Base-by-base conservation (phyloP, 768 basidiomycete genomes). In the Dentipellis fragilis region DNA sequence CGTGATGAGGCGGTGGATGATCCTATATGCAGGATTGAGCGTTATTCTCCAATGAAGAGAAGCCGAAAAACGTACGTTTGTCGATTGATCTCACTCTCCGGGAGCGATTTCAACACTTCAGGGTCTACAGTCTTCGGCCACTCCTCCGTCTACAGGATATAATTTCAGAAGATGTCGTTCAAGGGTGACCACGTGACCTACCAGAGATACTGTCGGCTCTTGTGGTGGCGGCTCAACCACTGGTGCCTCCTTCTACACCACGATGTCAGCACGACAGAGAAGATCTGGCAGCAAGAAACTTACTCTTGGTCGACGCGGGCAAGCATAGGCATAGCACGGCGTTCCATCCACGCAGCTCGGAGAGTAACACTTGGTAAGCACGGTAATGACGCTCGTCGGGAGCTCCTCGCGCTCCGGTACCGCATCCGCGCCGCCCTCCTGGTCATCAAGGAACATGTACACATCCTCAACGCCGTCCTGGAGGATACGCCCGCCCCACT, bases 391-490 rank as follows among this genome's bases (percentile, higher is more conserved):
- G 2, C 89, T 93, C 0, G 91, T 94, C 1, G 93, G 93, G 10
- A 94, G 67, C 76, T 92, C 70, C 64, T 84, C 84, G 40, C 77
- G 74, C 65, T 86, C 85, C 39, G 75, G 75, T 14, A 77, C 73
- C 1, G 75, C 71, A 58, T 86, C 85, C 1, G 81, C 81, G 21
- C 70, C 69, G 22, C 84, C 84, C 54, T 85, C 84, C 39, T 79
- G 76, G 59, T 94, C 93, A 56, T 91, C 91, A 64, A 90, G 73
- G 69, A 96, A 95, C 77, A 87, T 89, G 71, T 89, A 96, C 6
- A 96, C 93, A 59, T 94, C 91, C 64, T 94, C 93, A 4, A 94
- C 88, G 3, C 88, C 85, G 64, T 94, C 93, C 55, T 87, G 82
- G 54, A 96, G 71, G 1, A 84, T 75, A 17, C 84, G 81, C 51